A percentile compares a stretch with the other conserved stretches of the same genome.
Evolutionary conservation across 805 yeast genomes (phyloP).

Genomic region (Novakomyces olei): DNA sequence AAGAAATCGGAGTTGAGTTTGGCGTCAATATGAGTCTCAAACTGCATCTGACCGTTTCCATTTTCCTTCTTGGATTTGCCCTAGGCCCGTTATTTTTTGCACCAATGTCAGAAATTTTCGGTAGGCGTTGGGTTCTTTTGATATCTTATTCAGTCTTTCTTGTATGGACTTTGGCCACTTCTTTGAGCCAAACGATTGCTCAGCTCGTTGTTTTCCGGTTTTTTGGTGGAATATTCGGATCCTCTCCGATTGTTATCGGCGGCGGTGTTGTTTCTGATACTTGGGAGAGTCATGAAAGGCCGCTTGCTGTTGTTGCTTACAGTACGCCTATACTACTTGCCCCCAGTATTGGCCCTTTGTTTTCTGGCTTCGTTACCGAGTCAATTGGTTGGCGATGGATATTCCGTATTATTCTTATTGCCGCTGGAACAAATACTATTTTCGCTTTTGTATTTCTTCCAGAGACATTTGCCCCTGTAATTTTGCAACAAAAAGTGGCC

Average conservation of each 20-base stretch:
- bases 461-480: constrained; percentile 45
- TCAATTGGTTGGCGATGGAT: constrained; percentile 51
- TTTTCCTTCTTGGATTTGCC: constrained; percentile 78
- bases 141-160: constrained; percentile 26
- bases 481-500: constrained; percentile 21
- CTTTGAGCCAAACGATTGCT: no score
- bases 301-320: neutral
- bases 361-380: constrained; percentile 34
- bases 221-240: constrained; percentile 31
- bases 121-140: constrained; percentile 38
- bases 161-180: no score
- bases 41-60: no score
- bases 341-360: constrained; percentile 45
- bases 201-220: constrained; percentile 29
- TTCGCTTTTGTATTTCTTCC: constrained; percentile 5
- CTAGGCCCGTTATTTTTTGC: constrained; percentile 80
- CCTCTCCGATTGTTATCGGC: constrained; percentile 23
- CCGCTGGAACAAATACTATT: neutral
- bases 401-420: constrained; percentile 21
- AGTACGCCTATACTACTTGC: constrained; percentile 23
- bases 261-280: neutral
- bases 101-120: constrained; percentile 55
- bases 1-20: no score
- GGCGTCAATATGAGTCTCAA: no score
- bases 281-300: neutral